Percentiles rank a stretch among this genome's conserved stretches.
Conservation (phyloP, 73 alveolate species). For the Paramecium tetraurelia region DNA sequence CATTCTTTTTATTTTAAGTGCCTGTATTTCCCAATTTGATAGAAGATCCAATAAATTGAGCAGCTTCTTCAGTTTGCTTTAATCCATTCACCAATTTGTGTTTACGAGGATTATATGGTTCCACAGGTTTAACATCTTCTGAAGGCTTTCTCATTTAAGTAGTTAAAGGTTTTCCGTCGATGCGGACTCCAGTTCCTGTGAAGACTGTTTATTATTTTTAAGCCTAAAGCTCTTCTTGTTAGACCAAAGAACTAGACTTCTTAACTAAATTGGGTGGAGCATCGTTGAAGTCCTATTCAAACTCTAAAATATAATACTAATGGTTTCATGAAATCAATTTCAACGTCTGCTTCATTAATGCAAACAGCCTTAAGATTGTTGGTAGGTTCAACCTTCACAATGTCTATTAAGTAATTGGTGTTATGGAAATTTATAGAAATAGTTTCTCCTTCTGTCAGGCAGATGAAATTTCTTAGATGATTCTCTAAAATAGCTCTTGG, state of each 20-base stretch:
- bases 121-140: conserved; percentile 65
- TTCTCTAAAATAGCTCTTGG: conserved; percentile 94
- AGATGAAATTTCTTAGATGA: conserved; percentile 86
- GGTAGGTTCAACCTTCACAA: conserved; percentile 83
- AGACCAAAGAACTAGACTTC: conserved; percentile 64
- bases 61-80: background rate
- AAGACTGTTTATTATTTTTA: conserved; percentile 56
- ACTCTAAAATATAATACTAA: background rate
- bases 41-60: background rate
- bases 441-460: conserved; percentile 93
- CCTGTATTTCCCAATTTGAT: background rate
- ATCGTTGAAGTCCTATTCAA: conserved; percentile 81
- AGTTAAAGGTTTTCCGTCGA: conserved; percentile 84
- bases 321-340: conserved; percentile 92
- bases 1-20: background rate
- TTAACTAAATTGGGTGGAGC: conserved; percentile 70
- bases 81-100: conserved; percentile 82
- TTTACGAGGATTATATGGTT: conserved; percentile 87
- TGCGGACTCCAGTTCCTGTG: conserved; percentile 71
- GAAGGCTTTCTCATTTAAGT: conserved; percentile 70
- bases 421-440: conserved; percentile 81
- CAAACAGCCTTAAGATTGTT: conserved; percentile 74
- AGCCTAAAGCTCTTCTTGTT: conserved; percentile 61
- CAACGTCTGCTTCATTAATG: conserved; percentile 91
- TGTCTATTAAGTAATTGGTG: conserved; percentile 80